Conservation (phyloP, 371 early-diverging fungal genomes). For the Circinella umbellata region DNA sequence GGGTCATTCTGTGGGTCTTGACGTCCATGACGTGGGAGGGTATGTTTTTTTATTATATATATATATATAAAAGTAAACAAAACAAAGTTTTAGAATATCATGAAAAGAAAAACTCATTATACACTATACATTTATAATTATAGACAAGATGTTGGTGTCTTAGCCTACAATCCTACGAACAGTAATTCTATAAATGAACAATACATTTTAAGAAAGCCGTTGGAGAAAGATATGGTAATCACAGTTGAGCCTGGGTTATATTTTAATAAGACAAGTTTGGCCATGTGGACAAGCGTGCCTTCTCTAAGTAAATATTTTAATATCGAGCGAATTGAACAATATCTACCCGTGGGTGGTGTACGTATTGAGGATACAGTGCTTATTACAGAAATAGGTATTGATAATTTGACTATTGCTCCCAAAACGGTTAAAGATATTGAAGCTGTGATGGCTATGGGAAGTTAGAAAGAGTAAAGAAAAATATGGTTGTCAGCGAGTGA, state of each 20-base stretch:
- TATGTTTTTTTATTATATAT: slow-evolving; percentile 48
- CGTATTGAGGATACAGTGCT: slow-evolving; percentile 90
- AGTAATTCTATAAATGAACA: not conserved
- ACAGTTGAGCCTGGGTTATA: slow-evolving; percentile 94
- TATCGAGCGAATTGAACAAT: slow-evolving; percentile 63
- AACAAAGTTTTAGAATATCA: too few species aligned
- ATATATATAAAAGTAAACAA: not conserved
- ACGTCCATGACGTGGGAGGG: slow-evolving; percentile 90
- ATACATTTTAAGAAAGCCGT: slow-evolving; percentile 28
- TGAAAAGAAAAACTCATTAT: too few species aligned
- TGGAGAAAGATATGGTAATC: slow-evolving; percentile 84
- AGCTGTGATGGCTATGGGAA: not conserved
- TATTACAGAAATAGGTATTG: slow-evolving; percentile 67
- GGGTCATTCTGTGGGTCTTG: slow-evolving; percentile 74
- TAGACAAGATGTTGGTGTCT: not conserved
- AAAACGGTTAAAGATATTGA: not conserved
- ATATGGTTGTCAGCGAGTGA: too few species aligned
- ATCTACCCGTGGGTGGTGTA: slow-evolving; percentile 86
- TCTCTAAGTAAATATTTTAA: slow-evolving; percentile 65
- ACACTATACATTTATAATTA: not conserved
- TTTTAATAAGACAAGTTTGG: slow-evolving; percentile 58
- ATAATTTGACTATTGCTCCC: slow-evolving; percentile 63
- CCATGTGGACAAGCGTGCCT: slow-evolving; percentile 55
- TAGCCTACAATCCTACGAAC: not conserved
- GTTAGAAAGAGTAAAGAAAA: too few species aligned